Percentiles rank a stretch among this genome's conserved stretches.
These are phyloP conservation scores for Saccharomycopsis fibuligera DNA, from an alignment of 805 yeast genomes.

Conservation along the genomic window DNA sequence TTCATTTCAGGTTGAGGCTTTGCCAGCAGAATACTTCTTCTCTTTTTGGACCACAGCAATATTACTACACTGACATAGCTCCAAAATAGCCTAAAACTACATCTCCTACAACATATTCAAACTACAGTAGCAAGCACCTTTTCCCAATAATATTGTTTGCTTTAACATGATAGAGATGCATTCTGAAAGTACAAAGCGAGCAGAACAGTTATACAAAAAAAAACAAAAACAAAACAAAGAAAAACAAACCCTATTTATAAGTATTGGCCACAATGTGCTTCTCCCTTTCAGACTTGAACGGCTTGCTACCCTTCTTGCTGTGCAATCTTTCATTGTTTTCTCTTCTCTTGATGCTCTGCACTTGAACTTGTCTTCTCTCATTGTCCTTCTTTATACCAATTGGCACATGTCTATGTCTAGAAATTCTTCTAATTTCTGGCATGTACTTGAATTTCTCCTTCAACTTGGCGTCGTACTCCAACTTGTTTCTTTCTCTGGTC, in stretches of 20 bases:
- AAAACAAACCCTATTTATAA: slow-evolving; percentile 5
- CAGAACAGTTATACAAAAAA: too few species aligned
- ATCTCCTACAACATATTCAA: too few species aligned
- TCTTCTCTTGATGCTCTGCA: slow-evolving; percentile 66
- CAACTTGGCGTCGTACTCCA: slow-evolving; percentile 87
- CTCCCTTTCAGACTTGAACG: slow-evolving; percentile 65
- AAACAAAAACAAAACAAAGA: too few species aligned
- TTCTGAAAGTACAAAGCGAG: too few species aligned
- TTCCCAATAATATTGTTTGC: too few species aligned
- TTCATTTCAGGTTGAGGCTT: too few species aligned
- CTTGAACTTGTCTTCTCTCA: slow-evolving; percentile 75
- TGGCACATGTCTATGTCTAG: slow-evolving; percentile 91
- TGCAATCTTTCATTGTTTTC: slow-evolving; percentile 80
- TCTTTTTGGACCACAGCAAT: too few species aligned
- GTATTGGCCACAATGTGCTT: slow-evolving; percentile 60
- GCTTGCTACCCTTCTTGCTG: slow-evolving; percentile 51
- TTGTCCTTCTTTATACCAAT: slow-evolving; percentile 78
- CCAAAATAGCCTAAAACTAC: too few species aligned
- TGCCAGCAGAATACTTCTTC: too few species aligned
- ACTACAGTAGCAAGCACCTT: too few species aligned
- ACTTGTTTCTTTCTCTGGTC: slow-evolving; percentile 68
- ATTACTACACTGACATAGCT: too few species aligned
- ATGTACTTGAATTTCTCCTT: slow-evolving; percentile 89
- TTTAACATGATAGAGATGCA: too few species aligned
- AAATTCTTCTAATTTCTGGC: slow-evolving; percentile 91